Evolutionary conservation across 805 yeast species (phyloP).

Genomic region (Candida khao-thaluensis): DNA sequence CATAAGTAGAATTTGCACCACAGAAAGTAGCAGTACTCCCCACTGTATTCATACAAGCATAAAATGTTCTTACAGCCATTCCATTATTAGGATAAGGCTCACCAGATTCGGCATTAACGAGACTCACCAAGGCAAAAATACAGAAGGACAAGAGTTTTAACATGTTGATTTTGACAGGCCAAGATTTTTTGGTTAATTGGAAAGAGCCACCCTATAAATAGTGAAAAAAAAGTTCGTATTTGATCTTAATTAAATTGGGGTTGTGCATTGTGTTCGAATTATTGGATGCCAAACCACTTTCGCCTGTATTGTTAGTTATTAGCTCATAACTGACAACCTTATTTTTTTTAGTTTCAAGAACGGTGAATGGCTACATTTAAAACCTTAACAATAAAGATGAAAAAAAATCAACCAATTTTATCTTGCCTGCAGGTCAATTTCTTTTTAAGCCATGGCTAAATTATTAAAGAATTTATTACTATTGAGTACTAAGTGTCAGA

Average conservation of each 20-base stretch:
- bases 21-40: constrained; percentile 10
- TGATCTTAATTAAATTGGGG: not conserved
- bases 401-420: not conserved
- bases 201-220: constrained; percentile 1
- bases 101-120: not conserved
- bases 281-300: not conserved
- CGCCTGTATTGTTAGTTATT: not conserved
- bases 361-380: constrained; percentile 3
- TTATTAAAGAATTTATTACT: too few species aligned
- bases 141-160: not conserved
- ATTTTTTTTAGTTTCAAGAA: constrained; percentile 1
- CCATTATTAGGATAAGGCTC: constrained; percentile 1
- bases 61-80: not conserved
- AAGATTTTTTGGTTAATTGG: not conserved
- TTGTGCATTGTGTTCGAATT: not conserved
- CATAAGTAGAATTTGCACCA: constrained; percentile 7
- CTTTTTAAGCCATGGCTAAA: too few species aligned
- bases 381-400: not conserved
- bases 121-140: not conserved
- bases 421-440: too few species aligned
- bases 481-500: too few species aligned
- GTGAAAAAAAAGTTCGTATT: constrained; percentile 2
- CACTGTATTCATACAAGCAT: constrained; percentile 4
- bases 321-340: constrained; percentile 6
- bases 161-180: not conserved